Base-by-base conservation (phyloP, 768 basidiomycete genomes). In the Macrolepiota albuminosa region DNA sequence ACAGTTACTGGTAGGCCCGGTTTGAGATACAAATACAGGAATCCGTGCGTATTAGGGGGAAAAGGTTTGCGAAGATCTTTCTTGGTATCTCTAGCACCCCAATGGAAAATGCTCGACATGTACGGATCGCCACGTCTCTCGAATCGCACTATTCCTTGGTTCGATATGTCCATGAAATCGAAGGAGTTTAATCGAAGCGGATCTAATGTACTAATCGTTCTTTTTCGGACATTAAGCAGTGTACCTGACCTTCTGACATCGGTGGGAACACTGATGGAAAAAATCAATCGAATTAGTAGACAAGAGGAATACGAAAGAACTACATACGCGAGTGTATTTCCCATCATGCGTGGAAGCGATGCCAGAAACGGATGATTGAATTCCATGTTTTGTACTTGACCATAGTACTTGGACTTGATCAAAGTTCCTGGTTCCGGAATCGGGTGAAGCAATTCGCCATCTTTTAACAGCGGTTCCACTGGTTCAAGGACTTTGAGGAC, bases 91-190 rank as follows among this genome's bases (percentile, higher is more conserved):
- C 11, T 39, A 10, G 5, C 11, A 14, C 24, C 2, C 6, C 7
- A 33, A 7, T 10, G 6, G 4, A 51, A 1, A 11, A 9, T 14
- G 14, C 1, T 7, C 21, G 10, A 6, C 34, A 0, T 24, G 10
- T 4, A 2, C 37, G 33, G 11, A 3, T 37, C 4, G 7, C 2
- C 3, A 13, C 0, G 13, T 37, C 26, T 8, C 24, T 14, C 6
- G 1, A 54, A 1, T 4, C 6, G 24, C 0, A 39, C 3, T 3
- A 0, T 0, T 1, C 0, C 8, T n/a, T 18, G 6, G 13, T 24
- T 24, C 6, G 50, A 51, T 1, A 51, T 5, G 9, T 24, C 1
- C 21, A 36, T 36, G 21, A 24, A 51, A 13, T 51, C 50, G 1
- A 6, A 36, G 6, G 34, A 8, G 14, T 37, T 13, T 26, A 52